A percentile compares a stretch with the other conserved stretches of the same genome.
Evolutionary conservation across 805 yeast genomes (phyloP).

Genomic region (Candida insectalens): DNA sequence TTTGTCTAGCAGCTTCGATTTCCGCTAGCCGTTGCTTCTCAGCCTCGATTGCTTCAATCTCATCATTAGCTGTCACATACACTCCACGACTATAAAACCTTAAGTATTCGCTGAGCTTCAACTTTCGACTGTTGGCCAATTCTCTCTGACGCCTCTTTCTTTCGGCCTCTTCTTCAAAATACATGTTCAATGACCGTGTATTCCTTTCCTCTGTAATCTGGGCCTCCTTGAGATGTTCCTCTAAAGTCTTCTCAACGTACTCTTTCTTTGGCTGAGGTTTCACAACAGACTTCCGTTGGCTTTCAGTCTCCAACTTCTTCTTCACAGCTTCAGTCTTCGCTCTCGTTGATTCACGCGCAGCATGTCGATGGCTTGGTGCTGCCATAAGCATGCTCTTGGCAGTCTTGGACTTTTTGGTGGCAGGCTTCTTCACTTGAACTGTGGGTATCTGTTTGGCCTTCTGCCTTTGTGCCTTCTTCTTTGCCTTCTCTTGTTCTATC

Average conservation of each 20-base stretch:
- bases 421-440: constrained; percentile 15
- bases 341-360: constrained; percentile 70
- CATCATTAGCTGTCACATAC: constrained; percentile 55
- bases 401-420: constrained; percentile 19
- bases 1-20: constrained; percentile 20
- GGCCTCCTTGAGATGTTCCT: constrained; percentile 73
- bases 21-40: constrained; percentile 26
- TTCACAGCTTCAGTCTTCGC: constrained; percentile 70
- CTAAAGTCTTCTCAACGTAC: constrained; percentile 48
- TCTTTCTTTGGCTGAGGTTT: constrained; percentile 24
- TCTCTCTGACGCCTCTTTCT: constrained; percentile 73
- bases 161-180: constrained; percentile 75
- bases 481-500: constrained; percentile 22
- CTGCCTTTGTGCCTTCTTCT: constrained; percentile 37
- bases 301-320: constrained; percentile 60
- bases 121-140: constrained; percentile 55
- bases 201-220: constrained; percentile 76
- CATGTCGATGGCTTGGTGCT: constrained; percentile 47
- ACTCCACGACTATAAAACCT: constrained; percentile 39
- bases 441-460: constrained; percentile 11
- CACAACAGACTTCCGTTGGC: constrained; percentile 35
- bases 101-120: constrained; percentile 49
- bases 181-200: constrained; percentile 59
- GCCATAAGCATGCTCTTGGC: constrained; percentile 4
- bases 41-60: constrained; percentile 35